Evolutionary conservation across 78 protist species (phyloP), one percentile per base, ranked within the genome.

Genomic region (Dictyostelium intermedium): DNA sequence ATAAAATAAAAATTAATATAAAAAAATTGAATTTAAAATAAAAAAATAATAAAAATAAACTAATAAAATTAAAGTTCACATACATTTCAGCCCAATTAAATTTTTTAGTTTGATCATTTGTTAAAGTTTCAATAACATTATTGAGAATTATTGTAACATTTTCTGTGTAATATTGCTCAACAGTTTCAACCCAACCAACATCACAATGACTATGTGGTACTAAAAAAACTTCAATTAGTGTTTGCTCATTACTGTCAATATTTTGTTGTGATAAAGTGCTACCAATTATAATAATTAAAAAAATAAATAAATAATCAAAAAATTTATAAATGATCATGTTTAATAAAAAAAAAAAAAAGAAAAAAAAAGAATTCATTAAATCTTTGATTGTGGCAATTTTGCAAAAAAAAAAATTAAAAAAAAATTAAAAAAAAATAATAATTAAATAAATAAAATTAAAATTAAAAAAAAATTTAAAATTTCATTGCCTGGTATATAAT

Each of bases 31-130:
- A 4, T 39, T n/a, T n/a, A n/a, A 45, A 45, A 6, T 45, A 6
- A 5, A 45, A 45, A 45, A 50, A 50, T 20, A 56, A 66, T 23
- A 27, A 3, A 10, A 66, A 27, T 25, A 66, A 27, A 9, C 4
- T 27, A 25, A 27, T 9, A 63, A n/a, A n/a, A 63, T 63, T 2
- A 39, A 39, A 39, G 0, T 35, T 25, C 4, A 23, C 79, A 16
- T 72, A 72, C 79, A 79, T 50, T 79, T 87, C 92, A 66, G 92
- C 92, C 92, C 92, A 87, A 87, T 78, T 78, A 63, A 87, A 87
- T 45, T 61, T 87, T 82, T 78, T 87, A 39, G 85, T 25, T 25
- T 56, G 32, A 43, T 87, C 85, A 43, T 76, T 78, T 30, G 18
- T 39, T 23, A 87, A 53, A 8, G 20, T 23, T 25, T 30, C 32